Evolutionary conservation across 176 grass and related monocot species (phyloP), one percentile per base, ranked within the genome.

Genomic region (Coix lacrymajobi): DNA sequence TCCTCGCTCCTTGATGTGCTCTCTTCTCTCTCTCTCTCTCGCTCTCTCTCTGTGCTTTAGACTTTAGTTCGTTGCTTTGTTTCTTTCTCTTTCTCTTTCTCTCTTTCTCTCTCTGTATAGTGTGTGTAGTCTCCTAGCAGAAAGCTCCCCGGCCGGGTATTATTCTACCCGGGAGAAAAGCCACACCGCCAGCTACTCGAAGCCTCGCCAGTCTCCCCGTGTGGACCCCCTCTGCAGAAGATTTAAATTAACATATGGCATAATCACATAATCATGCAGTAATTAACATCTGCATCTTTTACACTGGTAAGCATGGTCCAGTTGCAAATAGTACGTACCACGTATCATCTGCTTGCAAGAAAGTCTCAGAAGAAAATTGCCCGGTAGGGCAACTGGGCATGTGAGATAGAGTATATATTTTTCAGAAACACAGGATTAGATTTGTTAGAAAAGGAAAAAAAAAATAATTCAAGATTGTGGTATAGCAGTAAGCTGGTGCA

Each of bases 121-220:
- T 72, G 69, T 71, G 69, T 48, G 28, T 11, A 26, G 78, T 85
- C 84, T 69, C 45, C 17, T 75, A 71, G 24, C 71, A 43, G 84
- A 90, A 88, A 87, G 89, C 70, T 76, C 79, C 24, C 45, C 32
- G 19, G 71, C 12, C 32, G 66, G 34, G 75, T 93, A 90, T 86
- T 95, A 95, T 95, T 92, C 85, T 92, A 81, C 80, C 67, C 61
- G 83, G 76, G 51, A 66, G 62, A 79, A 93, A 91, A 85, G 82
- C 57, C 41, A 79, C 19, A 95, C 86, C 33, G 73, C 72, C 84
- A 93, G 83, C 84, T 73, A 91, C 88, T 88, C 22, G 84, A 88
- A 97, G 83, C 79, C 82, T 88, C 78, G 62, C 70, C 69, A 54
- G 78, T 78, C 39, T 75, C 83, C 62, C 45, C 44, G 69, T 56